A percentile compares a stretch with the other conserved stretches of the same genome.
Conservation (phyloP, 352 stramenopile genomes). For the Globisporangium recalcitrans region DNA sequence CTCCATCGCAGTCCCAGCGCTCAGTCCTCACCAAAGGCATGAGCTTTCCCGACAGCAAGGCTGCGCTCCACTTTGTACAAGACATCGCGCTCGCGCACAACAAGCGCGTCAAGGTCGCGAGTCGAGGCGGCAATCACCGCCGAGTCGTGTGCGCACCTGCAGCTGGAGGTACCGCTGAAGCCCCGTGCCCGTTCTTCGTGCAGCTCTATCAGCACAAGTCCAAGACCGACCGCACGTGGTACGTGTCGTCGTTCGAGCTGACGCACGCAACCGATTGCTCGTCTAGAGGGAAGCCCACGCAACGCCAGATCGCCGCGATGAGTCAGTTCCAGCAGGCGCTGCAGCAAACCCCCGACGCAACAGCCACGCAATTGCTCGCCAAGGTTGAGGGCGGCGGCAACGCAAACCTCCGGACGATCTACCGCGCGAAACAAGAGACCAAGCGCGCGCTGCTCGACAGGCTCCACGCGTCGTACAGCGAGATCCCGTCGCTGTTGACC, state of each 20-base stretch:
- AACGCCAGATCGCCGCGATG: neutral
- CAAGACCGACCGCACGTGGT: neutral
- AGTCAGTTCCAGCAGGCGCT: neutral
- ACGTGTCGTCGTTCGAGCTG: neutral
- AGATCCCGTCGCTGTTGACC: neutral
- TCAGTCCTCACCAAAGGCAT: neutral
- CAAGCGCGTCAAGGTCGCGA: neutral
- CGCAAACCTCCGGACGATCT: neutral
- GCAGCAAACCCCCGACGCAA: neutral
- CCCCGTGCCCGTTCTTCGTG: neutral
- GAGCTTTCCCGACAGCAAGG: neutral
- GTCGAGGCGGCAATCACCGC: neutral
- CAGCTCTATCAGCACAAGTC: neutral
- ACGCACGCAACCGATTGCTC: neutral
- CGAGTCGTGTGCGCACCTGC: neutral
- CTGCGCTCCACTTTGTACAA: neutral
- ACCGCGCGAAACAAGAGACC: neutral
- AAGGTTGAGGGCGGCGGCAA: neutral
- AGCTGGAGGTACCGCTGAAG: neutral
- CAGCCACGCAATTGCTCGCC: neutral
- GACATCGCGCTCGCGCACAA: neutral
- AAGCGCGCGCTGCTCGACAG: neutral
- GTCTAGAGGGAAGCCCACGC: neutral
- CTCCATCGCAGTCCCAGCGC: neutral
- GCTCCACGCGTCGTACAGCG: neutral